Conservation (phyloP, 2,329 filamentous ascomycete species). For the Westerdykella sp. region DNA sequence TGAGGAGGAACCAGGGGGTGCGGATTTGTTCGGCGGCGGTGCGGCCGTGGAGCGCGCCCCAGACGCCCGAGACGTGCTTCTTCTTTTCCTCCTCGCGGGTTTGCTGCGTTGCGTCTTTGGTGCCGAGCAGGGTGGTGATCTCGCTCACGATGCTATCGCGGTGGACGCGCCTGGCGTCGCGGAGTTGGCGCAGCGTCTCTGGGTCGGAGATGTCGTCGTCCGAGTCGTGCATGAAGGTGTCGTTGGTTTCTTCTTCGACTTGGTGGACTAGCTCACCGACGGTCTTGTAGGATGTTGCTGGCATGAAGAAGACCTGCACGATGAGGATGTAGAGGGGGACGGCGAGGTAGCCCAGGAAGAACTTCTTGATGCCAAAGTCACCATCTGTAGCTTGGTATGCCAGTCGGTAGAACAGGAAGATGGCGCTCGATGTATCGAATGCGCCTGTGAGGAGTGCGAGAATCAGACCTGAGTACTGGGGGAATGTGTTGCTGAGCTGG, state of each 20-base stretch:
- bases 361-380: slow-evolving; percentile 42
- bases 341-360: slow-evolving; percentile 46
- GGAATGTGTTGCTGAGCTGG: slow-evolving; percentile 47
- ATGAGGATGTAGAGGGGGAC: slow-evolving; percentile 42
- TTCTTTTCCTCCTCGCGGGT: slow-evolving; percentile 60
- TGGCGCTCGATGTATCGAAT: slow-evolving; percentile 46
- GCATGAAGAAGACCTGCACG: slow-evolving; percentile 45
- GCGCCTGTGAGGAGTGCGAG: slow-evolving; percentile 47
- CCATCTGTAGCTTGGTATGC: slow-evolving; percentile 41
- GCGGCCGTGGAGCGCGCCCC: slow-evolving; percentile 74
- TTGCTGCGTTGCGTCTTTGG: slow-evolving; percentile 57
- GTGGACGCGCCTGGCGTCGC: slow-evolving; percentile 52
- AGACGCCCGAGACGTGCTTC: slow-evolving; percentile 68
- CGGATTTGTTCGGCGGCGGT: slow-evolving; percentile 66
- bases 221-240: slow-evolving; percentile 45
- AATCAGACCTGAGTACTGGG: slow-evolving; percentile 45
- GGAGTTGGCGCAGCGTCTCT: slow-evolving; percentile 42
- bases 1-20: slow-evolving; percentile 78
- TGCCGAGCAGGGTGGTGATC: slow-evolving; percentile 67
- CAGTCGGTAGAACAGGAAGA: slow-evolving; percentile 45
- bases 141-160: slow-evolving; percentile 61
- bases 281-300: slow-evolving; percentile 44
- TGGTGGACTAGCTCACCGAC: slow-evolving; percentile 75
- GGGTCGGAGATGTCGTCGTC: slow-evolving; percentile 50
- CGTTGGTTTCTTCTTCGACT: slow-evolving; percentile 49